Base-by-base conservation (phyloP, 2,329 filamentous ascomycete species). In the Paecilomyces fulvus region DNA sequence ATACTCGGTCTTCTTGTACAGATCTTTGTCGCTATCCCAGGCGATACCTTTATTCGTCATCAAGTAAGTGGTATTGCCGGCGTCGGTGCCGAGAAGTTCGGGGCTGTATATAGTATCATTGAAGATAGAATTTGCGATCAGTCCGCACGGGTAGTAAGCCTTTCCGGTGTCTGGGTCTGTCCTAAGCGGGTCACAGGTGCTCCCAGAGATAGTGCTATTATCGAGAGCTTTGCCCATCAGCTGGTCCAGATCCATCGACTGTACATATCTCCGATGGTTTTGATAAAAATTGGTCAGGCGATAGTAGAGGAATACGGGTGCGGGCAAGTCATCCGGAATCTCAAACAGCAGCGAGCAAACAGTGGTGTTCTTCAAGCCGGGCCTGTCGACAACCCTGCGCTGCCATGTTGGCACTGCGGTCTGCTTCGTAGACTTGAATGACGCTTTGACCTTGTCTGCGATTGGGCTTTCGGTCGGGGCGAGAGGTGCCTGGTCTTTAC, bases 221-320 rank as follows among this genome's bases (percentile, higher is more conserved):
- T 78, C 77, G 17, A 88, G 81, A 10, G 79, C 80, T 5, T 84
- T 78, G 50, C 92, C 94, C 62, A 87, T 88, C 54, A 99, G 79
- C 73, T 99, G 94, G 54, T 89, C 80, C 56, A 86, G 81, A 67
- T 92, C 88, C 66, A 95, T 88, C 1, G 90, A 95, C 69, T 90
- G 89, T 59, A 96, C 94, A 65, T 99, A 99, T 73, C 92, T 87
- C 62, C 94, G 88, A 71, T 99, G 94, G 71, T 99, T 99, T 75
- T 99, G 94, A 78, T 97, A 97, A 77, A 99, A 99, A 76, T 97
- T 96, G 57, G 90, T 92, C 60, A 99, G 85, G 64, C 88, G 88
- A 74, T 99, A 99, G 78, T 96, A 99, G 73, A 97, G 85, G 59
- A 92, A 83, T 10, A 99, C 89, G 0, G 92, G 91, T 1, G 91